Conservation (phyloP, 805 yeast genomes). For the Myxozyma kluyveri region DNA sequence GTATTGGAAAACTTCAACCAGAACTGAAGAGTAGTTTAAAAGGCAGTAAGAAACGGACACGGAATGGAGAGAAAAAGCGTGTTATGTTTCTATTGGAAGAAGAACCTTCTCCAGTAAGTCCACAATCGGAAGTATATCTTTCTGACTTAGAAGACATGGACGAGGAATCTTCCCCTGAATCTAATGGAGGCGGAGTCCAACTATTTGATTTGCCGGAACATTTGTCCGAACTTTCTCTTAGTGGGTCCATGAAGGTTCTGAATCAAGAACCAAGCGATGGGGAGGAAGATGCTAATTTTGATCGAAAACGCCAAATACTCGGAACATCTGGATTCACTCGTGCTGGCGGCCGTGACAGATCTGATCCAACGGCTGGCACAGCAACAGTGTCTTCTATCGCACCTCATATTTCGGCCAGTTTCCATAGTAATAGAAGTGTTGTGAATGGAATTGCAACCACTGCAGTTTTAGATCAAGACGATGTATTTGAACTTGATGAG, state of each 20-base stretch:
- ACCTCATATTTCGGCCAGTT: not conserved
- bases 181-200: no score
- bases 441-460: conserved; percentile 1
- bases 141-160: no score
- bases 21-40: conserved; percentile 15
- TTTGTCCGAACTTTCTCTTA: no score
- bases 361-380: no score
- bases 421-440: no score
- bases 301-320: not conserved
- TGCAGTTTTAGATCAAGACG: conserved; percentile 13
- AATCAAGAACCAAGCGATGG: no score
- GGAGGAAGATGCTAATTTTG: not conserved
- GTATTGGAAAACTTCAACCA: not conserved
- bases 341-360: not conserved
- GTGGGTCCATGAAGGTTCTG: no score
- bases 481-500: conserved; percentile 24
- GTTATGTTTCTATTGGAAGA: conserved; percentile 24
- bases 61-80: conserved; percentile 21
- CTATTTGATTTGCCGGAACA: no score
- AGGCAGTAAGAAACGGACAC: conserved; percentile 16
- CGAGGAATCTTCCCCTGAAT: not conserved
- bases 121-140: conserved; percentile 20
- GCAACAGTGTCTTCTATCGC: not conserved
- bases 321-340: not conserved
- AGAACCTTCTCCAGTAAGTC: conserved; percentile 26